Evolutionary conservation across 2,329 filamentous ascomycete genomes (phyloP).

Genomic region (Tolypocladium endophyticum): DNA sequence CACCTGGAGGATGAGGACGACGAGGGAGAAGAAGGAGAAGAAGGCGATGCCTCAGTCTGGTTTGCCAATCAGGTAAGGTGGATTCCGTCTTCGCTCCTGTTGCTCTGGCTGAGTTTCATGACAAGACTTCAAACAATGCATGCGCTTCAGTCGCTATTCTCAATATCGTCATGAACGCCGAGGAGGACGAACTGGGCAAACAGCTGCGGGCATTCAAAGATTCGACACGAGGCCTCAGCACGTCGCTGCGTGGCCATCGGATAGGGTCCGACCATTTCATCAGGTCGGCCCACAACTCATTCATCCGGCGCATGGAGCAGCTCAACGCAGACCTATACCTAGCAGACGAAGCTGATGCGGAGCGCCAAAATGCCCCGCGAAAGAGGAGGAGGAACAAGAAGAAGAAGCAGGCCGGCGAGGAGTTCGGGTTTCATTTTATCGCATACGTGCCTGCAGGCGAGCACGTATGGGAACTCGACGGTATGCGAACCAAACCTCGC

Average conservation of each 20-base stretch:
- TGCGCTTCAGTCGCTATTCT: conserved; percentile 89
- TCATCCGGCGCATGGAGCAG: conserved; percentile 69
- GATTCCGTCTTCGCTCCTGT: not conserved
- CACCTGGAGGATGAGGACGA: conserved; percentile 29
- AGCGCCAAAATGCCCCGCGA: too few relatives aligned
- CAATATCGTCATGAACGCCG: conserved; percentile 85
- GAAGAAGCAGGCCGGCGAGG: conserved; percentile 35
- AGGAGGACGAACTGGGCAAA: conserved; percentile 55
- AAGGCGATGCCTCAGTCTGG: conserved; percentile 55
- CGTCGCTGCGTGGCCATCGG: conserved; percentile 64
- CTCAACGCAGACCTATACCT: conserved; percentile 59
- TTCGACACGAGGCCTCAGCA: conserved; percentile 56
- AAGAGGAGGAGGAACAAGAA: conserved; percentile 28
- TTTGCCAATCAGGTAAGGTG: conserved; percentile 75
- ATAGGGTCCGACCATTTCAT: conserved; percentile 69
- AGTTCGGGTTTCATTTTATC: conserved; percentile 77
- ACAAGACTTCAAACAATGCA: conserved; percentile 66
- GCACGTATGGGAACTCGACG: conserved; percentile 81
- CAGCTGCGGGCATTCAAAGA: conserved; percentile 63
- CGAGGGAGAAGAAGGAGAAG: conserved; percentile 31
- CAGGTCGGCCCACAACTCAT: conserved; percentile 77
- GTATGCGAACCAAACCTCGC: conserved; percentile 60
- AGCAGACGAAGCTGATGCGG: conserved; percentile 39
- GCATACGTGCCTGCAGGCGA: conserved; percentile 73
- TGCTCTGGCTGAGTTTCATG: conserved; percentile 4